Conservation (phyloP, 1,284 basidiomycete genomes). For the Puccinia coronata region DNA sequence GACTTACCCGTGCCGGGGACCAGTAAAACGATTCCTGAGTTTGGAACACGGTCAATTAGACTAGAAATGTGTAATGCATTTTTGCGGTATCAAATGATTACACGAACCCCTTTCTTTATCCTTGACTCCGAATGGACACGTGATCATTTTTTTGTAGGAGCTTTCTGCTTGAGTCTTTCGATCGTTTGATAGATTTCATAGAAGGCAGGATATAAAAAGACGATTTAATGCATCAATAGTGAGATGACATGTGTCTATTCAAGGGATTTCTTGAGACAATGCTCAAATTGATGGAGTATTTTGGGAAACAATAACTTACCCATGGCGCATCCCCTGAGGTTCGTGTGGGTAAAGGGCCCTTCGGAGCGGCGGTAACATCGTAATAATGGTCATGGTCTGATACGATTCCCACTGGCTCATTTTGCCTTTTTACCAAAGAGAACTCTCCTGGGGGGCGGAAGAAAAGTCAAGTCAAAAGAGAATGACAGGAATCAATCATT, state of each 20-base stretch:
- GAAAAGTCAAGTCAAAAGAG: background rate
- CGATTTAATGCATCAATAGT: no score
- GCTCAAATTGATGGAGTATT: background rate
- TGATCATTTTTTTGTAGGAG: constrained; percentile 25
- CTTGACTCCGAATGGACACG: constrained; percentile 11
- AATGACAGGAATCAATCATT: background rate
- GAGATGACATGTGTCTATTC: background rate
- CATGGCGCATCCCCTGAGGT: constrained; percentile 37
- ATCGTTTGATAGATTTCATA: background rate
- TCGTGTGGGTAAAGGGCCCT: background rate
- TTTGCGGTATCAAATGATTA: background rate
- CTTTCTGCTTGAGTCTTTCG: constrained; percentile 31
- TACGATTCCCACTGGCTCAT: background rate
- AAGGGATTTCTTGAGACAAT: background rate
- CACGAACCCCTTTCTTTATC: background rate
- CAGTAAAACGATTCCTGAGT: constrained; percentile 32
- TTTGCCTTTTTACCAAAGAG: background rate
- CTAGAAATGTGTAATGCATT: background rate
- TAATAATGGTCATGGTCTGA: background rate
- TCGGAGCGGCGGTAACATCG: background rate
- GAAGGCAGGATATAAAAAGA: background rate
- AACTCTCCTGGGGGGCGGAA: background rate
- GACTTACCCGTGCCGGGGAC: constrained; percentile 41
- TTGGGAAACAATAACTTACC: no score
- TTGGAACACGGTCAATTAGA: background rate